Conservation (phyloP, 768 basidiomycete genomes). For the Royoungia palumana region DNA sequence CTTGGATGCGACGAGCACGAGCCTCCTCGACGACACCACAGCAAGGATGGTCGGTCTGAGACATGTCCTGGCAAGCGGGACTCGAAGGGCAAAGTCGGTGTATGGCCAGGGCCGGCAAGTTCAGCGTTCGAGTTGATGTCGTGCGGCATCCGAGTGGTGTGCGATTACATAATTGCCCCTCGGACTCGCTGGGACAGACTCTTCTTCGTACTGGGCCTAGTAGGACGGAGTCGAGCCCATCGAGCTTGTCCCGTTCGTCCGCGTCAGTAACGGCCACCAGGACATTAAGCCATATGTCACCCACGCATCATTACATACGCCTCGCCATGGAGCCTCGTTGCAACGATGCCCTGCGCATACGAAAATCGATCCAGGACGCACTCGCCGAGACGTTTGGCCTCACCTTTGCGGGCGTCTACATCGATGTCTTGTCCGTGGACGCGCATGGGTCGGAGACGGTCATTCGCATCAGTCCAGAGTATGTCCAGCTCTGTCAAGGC, state of each 20-base stretch:
- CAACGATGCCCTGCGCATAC: constrained; percentile 42
- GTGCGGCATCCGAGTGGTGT: constrained; percentile 7
- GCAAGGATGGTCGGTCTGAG: constrained; percentile 22
- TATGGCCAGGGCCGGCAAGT: not conserved
- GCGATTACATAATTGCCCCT: constrained; percentile 20
- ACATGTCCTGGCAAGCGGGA: constrained; percentile 12
- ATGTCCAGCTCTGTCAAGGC: not conserved
- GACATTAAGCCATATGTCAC: constrained; percentile 17
- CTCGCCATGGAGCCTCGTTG: constrained; percentile 24
- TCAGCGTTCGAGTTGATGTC: constrained; percentile 10
- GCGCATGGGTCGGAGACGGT: constrained; percentile 24
- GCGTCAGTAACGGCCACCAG: constrained; percentile 2
- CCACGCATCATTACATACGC: constrained; percentile 25
- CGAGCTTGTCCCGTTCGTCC: too few relatives aligned
- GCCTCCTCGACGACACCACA: constrained; percentile 58
- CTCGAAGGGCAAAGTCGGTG: not conserved
- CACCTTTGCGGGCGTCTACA: constrained; percentile 46
- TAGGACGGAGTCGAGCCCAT: too few relatives aligned
- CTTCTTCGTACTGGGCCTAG: too few relatives aligned
- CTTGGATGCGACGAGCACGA: constrained; percentile 37
- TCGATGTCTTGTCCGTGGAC: constrained; percentile 57
- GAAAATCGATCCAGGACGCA: constrained; percentile 55
- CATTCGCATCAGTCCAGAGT: constrained; percentile 21
- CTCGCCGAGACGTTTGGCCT: constrained; percentile 54
- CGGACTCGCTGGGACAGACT: too few relatives aligned